phyloP scores from a whole-genome alignment of 176 grass and related monocot species.

The Oryza meyeriana region DNA sequence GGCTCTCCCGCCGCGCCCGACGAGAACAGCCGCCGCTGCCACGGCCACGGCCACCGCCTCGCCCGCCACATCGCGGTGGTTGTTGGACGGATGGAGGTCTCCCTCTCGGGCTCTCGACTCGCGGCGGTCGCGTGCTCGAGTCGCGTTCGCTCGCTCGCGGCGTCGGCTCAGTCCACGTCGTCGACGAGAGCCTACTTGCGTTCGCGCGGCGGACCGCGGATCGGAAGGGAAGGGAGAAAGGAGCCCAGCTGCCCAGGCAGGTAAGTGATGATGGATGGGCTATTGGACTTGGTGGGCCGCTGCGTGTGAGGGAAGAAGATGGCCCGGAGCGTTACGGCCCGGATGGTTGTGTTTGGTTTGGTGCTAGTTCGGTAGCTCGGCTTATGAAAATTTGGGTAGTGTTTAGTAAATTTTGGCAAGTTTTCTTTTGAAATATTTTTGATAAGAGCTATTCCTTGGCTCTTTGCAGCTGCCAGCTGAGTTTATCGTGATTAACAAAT shows the following conservation, averaged over 20 bases:
- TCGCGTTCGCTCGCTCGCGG: background rate
- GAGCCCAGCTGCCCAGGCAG: background rate
- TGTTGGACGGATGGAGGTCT: background rate
- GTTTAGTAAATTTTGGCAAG: too few species aligned
- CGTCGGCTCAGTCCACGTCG: constrained; percentile 31
- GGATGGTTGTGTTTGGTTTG: too few species aligned
- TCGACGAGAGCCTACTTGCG: background rate
- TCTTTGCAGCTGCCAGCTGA: too few species aligned
- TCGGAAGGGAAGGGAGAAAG: too few species aligned
- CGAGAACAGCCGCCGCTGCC: background rate
- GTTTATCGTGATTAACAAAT: too few species aligned
- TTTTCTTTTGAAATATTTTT: too few species aligned
- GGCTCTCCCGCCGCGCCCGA: constrained; percentile 10
- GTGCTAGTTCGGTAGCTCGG: too few species aligned
- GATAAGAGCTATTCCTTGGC: too few species aligned
- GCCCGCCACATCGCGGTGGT: constrained; percentile 49
- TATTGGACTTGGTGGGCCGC: background rate
- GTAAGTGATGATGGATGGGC: background rate
- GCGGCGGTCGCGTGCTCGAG: constrained; percentile 15
- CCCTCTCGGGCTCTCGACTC: background rate
- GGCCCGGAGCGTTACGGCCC: background rate
- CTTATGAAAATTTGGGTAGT: too few species aligned
- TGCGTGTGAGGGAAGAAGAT: background rate
- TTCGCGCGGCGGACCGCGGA: background rate
- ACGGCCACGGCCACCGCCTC: constrained; percentile 27